These are phyloP conservation scores for Talaromyces sp. DNA, from an alignment of 2,329 filamentous ascomycete species.

Conservation along the genomic window DNA sequence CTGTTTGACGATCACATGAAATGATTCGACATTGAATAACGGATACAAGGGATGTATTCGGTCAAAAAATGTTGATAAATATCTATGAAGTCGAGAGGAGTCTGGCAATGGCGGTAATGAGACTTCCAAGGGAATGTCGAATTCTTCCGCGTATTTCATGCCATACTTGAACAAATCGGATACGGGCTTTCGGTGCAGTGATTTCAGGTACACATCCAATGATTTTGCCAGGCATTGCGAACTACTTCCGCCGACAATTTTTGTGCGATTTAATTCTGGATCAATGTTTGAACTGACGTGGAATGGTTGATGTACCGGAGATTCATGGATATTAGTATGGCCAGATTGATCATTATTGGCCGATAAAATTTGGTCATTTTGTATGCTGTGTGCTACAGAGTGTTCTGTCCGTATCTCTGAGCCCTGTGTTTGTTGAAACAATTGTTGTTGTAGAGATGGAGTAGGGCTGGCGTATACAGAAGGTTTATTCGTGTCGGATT, in stretches of 20 bases:
- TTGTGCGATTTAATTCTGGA: slow-evolving; percentile 4
- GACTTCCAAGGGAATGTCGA: slow-evolving; percentile 6
- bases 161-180: slow-evolving; percentile 6
- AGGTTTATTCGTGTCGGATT: background rate
- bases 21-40: slow-evolving; percentile 3
- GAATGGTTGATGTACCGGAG: slow-evolving; percentile 8
- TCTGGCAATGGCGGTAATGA: slow-evolving; percentile 3
- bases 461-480: background rate
- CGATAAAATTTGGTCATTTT: background rate
- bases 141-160: slow-evolving; percentile 5
- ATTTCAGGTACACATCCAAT: slow-evolving; percentile 5
- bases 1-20: background rate
- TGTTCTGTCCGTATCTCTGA: background rate
- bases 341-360: background rate
- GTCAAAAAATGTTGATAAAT: background rate
- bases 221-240: slow-evolving; percentile 8
- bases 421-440: background rate
- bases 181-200: slow-evolving; percentile 3
- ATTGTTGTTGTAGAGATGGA: slow-evolving; percentile 4
- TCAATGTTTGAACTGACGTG: slow-evolving; percentile 7
- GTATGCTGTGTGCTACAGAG: background rate
- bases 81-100: background rate
- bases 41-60: slow-evolving; percentile 5
- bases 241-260: slow-evolving; percentile 6
- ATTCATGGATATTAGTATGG: slow-evolving; percentile 3